A percentile compares a stretch with the other conserved stretches of the same genome.
Evolutionary conservation across 2,329 filamentous ascomycete genomes (phyloP).

Genomic region (Fusarium aywerte): DNA sequence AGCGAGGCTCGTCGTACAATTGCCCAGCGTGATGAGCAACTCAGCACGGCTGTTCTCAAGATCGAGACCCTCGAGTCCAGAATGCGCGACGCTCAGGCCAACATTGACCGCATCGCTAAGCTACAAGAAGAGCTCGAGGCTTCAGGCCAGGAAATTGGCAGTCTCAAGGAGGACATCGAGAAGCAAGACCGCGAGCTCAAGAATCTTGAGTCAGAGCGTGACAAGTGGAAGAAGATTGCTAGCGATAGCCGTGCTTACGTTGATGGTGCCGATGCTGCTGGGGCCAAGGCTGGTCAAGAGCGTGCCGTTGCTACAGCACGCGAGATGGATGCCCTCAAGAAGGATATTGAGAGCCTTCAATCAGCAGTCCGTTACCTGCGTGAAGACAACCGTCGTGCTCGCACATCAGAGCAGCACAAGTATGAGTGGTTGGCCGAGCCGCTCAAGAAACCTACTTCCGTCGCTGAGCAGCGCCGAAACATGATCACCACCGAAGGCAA

Average conservation of each 20-base stretch:
- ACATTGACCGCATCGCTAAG: constrained; percentile 74
- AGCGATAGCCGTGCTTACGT: constrained; percentile 68
- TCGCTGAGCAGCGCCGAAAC: constrained; percentile 60
- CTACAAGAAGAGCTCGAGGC: constrained; percentile 70
- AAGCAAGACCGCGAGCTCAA: constrained; percentile 75
- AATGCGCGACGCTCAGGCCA: constrained; percentile 84
- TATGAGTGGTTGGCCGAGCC: constrained; percentile 72
- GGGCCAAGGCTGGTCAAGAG: constrained; percentile 69
- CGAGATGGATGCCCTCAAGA: constrained; percentile 77
- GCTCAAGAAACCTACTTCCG: constrained; percentile 58
- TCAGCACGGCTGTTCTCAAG: constrained; percentile 89
- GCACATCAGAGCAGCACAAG: constrained; percentile 65
- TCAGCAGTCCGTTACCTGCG: constrained; percentile 74
- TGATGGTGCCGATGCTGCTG: constrained; percentile 62
- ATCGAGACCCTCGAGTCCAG: constrained; percentile 92
- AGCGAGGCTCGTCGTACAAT: constrained; percentile 79
- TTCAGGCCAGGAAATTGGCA: constrained; percentile 60
- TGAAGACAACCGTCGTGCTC: constrained; percentile 72
- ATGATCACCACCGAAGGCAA: constrained; percentile 70
- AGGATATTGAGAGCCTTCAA: constrained; percentile 73
- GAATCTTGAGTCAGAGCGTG: constrained; percentile 71
- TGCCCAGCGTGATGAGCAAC: constrained; percentile 79
- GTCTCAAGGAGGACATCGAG: constrained; percentile 72
- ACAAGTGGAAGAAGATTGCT: constrained; percentile 77
- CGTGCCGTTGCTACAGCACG: constrained; percentile 75